Evolutionary conservation across 352 stramenopile species (phyloP), one percentile per base, ranked within the genome.

Genomic region (Aphanomyces stellatus): DNA sequence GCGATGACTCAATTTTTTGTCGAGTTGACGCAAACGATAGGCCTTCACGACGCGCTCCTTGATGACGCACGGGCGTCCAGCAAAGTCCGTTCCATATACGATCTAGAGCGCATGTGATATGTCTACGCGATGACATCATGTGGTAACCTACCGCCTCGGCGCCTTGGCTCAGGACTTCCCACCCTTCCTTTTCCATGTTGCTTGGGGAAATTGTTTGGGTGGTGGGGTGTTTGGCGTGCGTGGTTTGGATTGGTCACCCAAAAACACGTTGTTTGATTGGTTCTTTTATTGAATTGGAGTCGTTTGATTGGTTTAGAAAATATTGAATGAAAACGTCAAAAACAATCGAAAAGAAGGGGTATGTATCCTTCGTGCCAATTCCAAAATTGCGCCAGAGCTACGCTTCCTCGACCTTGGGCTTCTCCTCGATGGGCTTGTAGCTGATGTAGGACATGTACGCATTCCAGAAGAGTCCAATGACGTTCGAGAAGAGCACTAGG

Each of bases 41-140:
- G 72, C 74, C 74, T 93, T 93, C 74, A 89, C 88, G 51, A 93
- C 71, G 69, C 85, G 85, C 72, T 93, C 85, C 71, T 93, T 93
- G 69, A 93, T 77, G 53, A 93, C 74, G 62, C 85, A 91, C 27
- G 81, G 55, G 11, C 81, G 81, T 22, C 82, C 82, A 24, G 69
- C 65, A 49, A 93, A 89, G 37, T 76, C 73, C 19, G 79, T 90
- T 70, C 85, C 81, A 56, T 87, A 93, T 24, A 93, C 78, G 80
- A 88, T 88, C 84, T 91, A 31, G n/a, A n/a, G n/a, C n/a, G n/a
- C n/a, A n/a, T n/a, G n/a, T n/a, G 31, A 17, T 5, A 67, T 55
- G 34, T 61, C 19, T 31, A 27, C 8, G n/a, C 1, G 24, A 69
- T 49, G 25, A 69, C 22, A 19, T 31, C 7, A 37, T 19, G 24